Conservation (phyloP, 352 stramenopile genomes). For the Elongisporangium anandrum region DNA sequence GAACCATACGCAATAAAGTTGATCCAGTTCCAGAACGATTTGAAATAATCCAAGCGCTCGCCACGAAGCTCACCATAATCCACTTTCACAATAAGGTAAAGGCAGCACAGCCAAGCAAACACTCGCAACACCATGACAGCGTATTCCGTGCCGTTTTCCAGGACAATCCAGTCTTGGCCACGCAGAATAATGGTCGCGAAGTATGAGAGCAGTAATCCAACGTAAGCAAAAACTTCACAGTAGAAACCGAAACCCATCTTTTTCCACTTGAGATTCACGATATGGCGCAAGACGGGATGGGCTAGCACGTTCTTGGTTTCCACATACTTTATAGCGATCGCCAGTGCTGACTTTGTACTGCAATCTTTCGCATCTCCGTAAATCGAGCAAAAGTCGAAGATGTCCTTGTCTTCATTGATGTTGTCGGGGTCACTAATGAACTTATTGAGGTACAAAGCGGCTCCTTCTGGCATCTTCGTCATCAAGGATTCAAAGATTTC, state of each 20-base stretch:
- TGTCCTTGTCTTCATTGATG: too few relatives aligned
- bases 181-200: slow-evolving; percentile 58
- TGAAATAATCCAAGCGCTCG: slow-evolving; percentile 43
- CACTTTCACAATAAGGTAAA: slow-evolving; percentile 47
- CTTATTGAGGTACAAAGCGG: slow-evolving; percentile 37
- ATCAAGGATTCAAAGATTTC: slow-evolving; percentile 51
- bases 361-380: slow-evolving; percentile 46
- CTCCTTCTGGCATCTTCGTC: slow-evolving; percentile 36
- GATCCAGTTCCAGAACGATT: slow-evolving; percentile 59
- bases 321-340: slow-evolving; percentile 28
- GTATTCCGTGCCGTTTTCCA: slow-evolving; percentile 15
- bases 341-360: slow-evolving; percentile 41
- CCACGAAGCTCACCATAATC: slow-evolving; percentile 42
- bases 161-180: slow-evolving; percentile 37
- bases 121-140: slow-evolving; percentile 42
- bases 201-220: slow-evolving; percentile 38
- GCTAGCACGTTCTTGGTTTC: slow-evolving; percentile 38
- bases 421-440: slow-evolving; percentile 40
- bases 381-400: slow-evolving; percentile 28
- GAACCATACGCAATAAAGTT: slow-evolving; percentile 42
- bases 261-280: slow-evolving; percentile 57
- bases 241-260: slow-evolving; percentile 45
- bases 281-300: slow-evolving; percentile 45
- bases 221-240: slow-evolving; percentile 44
- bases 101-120: slow-evolving; percentile 41